These are phyloP conservation scores for Trapa bicornis DNA, from an alignment of 345 rosid species.

Conservation along the genomic window DNA sequence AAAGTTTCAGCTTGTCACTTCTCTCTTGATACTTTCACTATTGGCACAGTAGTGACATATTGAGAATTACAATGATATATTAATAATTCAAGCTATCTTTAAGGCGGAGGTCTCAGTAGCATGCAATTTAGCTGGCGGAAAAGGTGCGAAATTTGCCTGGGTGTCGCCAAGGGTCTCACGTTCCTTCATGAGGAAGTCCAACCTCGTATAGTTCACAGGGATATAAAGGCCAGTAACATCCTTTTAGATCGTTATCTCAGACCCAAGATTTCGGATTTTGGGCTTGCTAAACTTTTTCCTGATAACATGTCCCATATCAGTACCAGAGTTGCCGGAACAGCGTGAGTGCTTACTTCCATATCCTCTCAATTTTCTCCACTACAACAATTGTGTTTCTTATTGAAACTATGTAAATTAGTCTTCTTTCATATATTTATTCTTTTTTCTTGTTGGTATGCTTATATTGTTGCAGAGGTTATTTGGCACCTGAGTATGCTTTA, in stretches of 20 bases:
- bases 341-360: slow-evolving; percentile 23
- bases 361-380: neutral
- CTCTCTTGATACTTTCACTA: neutral
- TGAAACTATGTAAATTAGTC: neutral
- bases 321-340: too few relatives aligned
- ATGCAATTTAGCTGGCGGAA: too few relatives aligned
- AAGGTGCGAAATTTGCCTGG: too few relatives aligned
- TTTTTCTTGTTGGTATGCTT: slow-evolving; percentile 1
- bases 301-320: too few relatives aligned
- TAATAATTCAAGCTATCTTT: neutral
- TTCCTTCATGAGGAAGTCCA: too few relatives aligned
- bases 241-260: too few relatives aligned
- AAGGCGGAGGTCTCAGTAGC: slow-evolving; percentile 16
- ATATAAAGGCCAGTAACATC: too few relatives aligned
- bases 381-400: neutral
- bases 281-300: too few relatives aligned
- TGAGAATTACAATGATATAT: neutral
- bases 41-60: neutral
- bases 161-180: too few relatives aligned
- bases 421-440: neutral
- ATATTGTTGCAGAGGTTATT: slow-evolving; percentile 39
- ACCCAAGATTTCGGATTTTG: too few relatives aligned
- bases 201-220: too few relatives aligned
- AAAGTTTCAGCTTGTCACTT: too few relatives aligned
- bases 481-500: slow-evolving; percentile 69